Conservation (phyloP, 371 early-diverging fungal genomes). For the Lichtheimia hyalospora region DNA sequence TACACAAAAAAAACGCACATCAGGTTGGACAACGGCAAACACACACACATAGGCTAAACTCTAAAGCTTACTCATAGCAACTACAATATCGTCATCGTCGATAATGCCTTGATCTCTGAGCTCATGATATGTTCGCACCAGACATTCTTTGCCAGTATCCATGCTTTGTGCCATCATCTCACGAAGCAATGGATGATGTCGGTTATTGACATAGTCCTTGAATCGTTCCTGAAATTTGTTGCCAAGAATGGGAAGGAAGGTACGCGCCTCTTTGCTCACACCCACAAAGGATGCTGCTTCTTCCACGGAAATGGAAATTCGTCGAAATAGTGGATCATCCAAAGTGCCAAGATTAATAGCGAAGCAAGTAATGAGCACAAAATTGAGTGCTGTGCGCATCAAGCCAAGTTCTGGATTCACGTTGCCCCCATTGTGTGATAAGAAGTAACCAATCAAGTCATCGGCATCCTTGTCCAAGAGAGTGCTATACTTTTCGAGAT, state of each 20-base stretch:
- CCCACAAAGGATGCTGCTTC: background rate
- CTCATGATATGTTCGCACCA: conserved; percentile 9
- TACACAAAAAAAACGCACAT: conserved; percentile 1
- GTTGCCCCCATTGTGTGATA: background rate
- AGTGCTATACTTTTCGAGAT: conserved; percentile 2
- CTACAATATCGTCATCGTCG: conserved; percentile 12
- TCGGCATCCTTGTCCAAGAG: conserved; percentile 5
- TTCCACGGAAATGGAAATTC: background rate
- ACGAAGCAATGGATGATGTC: conserved; percentile 3
- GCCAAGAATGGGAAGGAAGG: background rate
- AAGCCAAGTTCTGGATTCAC: background rate
- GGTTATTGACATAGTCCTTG: background rate
- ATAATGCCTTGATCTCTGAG: conserved; percentile 11
- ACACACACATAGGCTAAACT: background rate
- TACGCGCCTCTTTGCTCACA: background rate
- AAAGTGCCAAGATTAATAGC: background rate
- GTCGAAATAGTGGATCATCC: conserved; percentile 1
- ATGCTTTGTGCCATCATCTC: conserved; percentile 6
- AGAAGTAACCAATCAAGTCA: background rate
- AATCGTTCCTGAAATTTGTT: background rate
- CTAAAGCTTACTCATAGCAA: conserved; percentile 18
- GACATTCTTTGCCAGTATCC: conserved; percentile 9
- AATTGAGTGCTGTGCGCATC: too few relatives aligned
- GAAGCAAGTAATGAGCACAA: too few relatives aligned
- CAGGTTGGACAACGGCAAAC: too few relatives aligned